Evolutionary conservation across 192 early-diverging fungal species (phyloP).

Genomic region (Rhizophagus sp.): DNA sequence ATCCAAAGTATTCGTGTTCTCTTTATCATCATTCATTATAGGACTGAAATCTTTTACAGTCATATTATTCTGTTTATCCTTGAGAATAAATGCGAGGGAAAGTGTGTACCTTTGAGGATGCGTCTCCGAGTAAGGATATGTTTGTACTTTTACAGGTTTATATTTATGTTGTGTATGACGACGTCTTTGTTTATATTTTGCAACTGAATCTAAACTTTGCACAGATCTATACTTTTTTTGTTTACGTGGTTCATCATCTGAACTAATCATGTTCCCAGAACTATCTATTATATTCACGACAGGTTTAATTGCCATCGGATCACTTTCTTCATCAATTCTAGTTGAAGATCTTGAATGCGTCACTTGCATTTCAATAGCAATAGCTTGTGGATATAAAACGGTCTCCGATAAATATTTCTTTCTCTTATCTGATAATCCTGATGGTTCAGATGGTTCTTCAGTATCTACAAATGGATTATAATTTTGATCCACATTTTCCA

Average conservation of each 20-base stretch:
- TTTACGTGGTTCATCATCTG: not conserved
- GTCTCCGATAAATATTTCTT: not conserved
- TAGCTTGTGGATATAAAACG: not conserved
- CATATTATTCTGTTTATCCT: conserved; percentile 15
- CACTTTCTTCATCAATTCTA: not conserved
- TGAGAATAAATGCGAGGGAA: not conserved
- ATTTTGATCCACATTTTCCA: not conserved
- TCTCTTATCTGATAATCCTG: not conserved
- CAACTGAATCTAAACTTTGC: not conserved
- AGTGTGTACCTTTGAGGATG: not conserved
- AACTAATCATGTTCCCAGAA: not conserved
- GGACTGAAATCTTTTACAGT: conserved; percentile 11
- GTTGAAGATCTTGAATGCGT: not conserved
- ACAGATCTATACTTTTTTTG: not conserved
- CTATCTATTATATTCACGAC: not conserved
- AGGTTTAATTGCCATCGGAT: not conserved
- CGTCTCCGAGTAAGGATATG: not conserved
- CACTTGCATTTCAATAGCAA: not conserved
- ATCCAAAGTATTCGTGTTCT: not conserved
- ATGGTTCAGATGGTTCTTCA: not conserved
- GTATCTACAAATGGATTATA: not conserved
- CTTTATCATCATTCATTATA: not conserved
- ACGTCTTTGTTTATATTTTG: not conserved
- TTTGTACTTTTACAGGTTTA: not conserved
- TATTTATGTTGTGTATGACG: not conserved